Evolutionary conservation across 768 basidiomycete species (phyloP).

Genomic region (Boletus eberwhitei): DNA sequence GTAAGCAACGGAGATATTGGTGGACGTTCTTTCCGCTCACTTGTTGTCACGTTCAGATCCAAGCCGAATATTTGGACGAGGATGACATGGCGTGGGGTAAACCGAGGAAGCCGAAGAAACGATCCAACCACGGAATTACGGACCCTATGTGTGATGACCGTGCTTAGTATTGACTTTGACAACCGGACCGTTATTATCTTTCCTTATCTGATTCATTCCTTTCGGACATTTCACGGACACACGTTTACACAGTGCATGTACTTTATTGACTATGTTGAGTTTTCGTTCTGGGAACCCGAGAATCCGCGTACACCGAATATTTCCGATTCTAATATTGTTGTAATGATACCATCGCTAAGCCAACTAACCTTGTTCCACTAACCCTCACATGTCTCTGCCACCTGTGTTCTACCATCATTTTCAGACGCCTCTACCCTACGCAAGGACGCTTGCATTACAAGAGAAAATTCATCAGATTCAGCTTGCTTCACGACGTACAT

Average conservation of each 20-base stretch:
- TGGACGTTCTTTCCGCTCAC: neutral
- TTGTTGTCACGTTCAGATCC: constrained; percentile 8
- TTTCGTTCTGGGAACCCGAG: too few relatives aligned
- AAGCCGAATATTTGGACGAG: constrained; percentile 26
- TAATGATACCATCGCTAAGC: neutral
- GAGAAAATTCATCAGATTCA: constrained; percentile 69
- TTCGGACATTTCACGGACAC: neutral
- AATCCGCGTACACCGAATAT: neutral
- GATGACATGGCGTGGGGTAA: constrained; percentile 29
- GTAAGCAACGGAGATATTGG: constrained; percentile 6
- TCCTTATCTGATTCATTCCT: neutral
- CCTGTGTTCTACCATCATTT: constrained; percentile 81
- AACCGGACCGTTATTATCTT: neutral
- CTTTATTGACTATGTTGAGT: neutral
- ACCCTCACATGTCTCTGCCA: constrained; percentile 35
- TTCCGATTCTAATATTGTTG: neutral
- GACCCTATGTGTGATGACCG: neutral
- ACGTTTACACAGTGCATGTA: neutral
- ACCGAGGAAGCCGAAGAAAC: constrained; percentile 9
- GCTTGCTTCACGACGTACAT: constrained; percentile 47
- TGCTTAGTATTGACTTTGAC: neutral
- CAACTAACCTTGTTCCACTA: neutral
- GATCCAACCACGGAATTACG: neutral
- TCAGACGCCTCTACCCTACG: constrained; percentile 73
- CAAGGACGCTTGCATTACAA: constrained; percentile 62